Percentiles rank a stretch among this genome's conserved stretches.
Evolutionary conservation across 352 stramenopile species (phyloP).

Genomic region (Discostella stelligera): DNA sequence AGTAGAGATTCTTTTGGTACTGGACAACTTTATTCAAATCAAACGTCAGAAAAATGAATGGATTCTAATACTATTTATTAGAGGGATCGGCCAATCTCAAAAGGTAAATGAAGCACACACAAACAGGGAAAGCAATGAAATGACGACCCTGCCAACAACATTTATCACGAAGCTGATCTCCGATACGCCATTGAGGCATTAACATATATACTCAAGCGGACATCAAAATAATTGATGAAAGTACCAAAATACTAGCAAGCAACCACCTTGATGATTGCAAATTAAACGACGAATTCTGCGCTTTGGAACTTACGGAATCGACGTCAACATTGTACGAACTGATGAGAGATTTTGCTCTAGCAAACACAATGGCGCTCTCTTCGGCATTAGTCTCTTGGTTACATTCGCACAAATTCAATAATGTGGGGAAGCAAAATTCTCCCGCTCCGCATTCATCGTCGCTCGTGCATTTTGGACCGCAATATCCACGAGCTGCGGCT

Average conservation of each 20-base stretch:
- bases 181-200: background rate
- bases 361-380: slow-evolving; percentile 26
- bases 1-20: too few species aligned
- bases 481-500: slow-evolving; percentile 42
- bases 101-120: background rate
- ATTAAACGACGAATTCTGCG: slow-evolving; percentile 9
- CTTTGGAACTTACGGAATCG: slow-evolving; percentile 12
- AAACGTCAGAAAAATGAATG: too few species aligned
- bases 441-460: slow-evolving; percentile 33
- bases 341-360: slow-evolving; percentile 33
- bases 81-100: background rate
- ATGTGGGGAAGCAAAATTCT: slow-evolving; percentile 40
- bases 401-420: slow-evolving; percentile 53
- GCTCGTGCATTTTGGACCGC: slow-evolving; percentile 32
- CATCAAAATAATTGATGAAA: background rate
- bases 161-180: background rate
- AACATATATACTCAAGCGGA: background rate
- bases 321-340: slow-evolving; percentile 23
- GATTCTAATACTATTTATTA: background rate
- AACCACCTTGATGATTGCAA: slow-evolving; percentile 6
- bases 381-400: slow-evolving; percentile 10
- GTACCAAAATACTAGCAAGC: background rate
- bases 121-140: too few species aligned
- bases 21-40: too few species aligned
- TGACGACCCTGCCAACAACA: background rate